phyloP scores from a whole-genome alignment of 176 grass and related monocot species.

The Phoenix dactylifera region DNA sequence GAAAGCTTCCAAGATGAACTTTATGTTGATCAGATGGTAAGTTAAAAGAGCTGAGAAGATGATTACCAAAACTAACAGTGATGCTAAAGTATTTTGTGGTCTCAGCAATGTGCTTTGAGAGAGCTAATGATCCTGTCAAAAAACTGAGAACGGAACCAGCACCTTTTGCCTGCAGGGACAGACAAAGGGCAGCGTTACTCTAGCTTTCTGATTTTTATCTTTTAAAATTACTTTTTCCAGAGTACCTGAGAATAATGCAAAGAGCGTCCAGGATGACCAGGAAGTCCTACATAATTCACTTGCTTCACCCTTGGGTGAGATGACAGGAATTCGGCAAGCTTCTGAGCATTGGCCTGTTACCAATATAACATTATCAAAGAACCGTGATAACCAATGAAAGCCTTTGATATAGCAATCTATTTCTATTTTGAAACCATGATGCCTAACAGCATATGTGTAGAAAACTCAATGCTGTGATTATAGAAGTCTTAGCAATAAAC shows the following conservation, averaged over 20 bases:
- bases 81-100: constrained; percentile 75
- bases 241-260: constrained; percentile 88
- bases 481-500: no score
- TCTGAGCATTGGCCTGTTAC: constrained; percentile 85
- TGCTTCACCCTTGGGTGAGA: constrained; percentile 74
- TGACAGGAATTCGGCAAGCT: constrained; percentile 90
- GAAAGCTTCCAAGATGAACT: no score
- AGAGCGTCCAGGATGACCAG: constrained; percentile 57
- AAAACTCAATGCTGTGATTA: no score
- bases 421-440: no score
- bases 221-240: background rate
- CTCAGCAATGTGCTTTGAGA: constrained; percentile 81
- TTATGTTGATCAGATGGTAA: no score
- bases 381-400: no score
- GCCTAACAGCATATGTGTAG: no score
- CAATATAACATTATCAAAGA: constrained; percentile 1
- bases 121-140: constrained; percentile 64
- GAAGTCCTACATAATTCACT: constrained; percentile 89
- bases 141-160: constrained; percentile 92
- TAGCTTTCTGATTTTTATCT: background rate
- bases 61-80: constrained; percentile 91
- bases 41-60: background rate
- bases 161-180: constrained; percentile 57
- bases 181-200: background rate
- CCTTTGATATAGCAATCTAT: no score